Base-by-base conservation (phyloP, 2,329 filamentous ascomycete genomes). In the Fusarium goolgardi region DNA sequence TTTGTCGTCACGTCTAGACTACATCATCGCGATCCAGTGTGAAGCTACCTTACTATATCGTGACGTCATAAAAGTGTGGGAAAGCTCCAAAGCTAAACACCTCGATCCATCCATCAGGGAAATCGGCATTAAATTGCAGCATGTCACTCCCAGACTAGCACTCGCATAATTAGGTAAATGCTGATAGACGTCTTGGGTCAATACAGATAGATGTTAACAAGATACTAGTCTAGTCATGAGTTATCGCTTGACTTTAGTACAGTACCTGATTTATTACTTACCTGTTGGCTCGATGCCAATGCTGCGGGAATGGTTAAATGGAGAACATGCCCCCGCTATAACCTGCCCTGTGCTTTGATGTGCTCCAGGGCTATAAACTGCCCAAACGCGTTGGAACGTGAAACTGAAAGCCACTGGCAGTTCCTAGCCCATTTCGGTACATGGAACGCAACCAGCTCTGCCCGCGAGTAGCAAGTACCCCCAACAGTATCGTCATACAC, bases 41-140 rank as follows among this genome's bases (percentile, higher is more conserved):
- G 55, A 56, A 65, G 57, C 29, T 55, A 46, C 35, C n/a, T 39
- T 10, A 3, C 8, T 16, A 16, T 58, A 51, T 63, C 63, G 68
- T 73, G 71, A 73, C 71, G 71, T 73, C 71, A 73, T 72, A 67
- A 43, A n/a, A 52, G 45, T 47, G 50, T 31, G 27, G 58, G 35
- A 55, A 21, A 63, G 59, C 35, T 55, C 21, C 34, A 15, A 23
- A 34, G 31, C 41, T 18, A 23, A 50, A 41, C 8, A 44, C 32
- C 15, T 37, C 43, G 35, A 62, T 25, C 39, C 40, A 37, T 41
- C 44, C 40, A 62, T 25, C 37, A 50, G 29, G 62, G 32, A 45
- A 25, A 27, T 35, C 18, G 4, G 6, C 23, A 39, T 15, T 20
- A 21, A 56, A 25, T 31, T 20, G 6, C 8, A 18, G 23, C 23